Evolutionary conservation across 352 stramenopile genomes (phyloP), one percentile per base, ranked within the genome.

Genomic region (Globisporangium recalcitrans): DNA sequence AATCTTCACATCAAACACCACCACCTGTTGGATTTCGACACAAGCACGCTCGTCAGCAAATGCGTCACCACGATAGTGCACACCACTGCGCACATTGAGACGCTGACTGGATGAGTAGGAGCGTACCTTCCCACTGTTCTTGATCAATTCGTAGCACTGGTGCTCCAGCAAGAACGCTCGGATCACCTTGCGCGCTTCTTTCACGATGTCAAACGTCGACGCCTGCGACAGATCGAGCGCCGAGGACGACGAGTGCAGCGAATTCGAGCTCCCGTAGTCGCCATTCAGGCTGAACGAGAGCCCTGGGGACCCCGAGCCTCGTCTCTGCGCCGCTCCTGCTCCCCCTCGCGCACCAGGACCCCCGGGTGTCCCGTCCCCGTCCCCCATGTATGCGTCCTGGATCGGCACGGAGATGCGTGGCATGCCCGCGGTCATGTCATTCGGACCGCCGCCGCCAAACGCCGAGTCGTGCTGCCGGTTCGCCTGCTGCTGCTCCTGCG

Each of bases 1-100:
- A 77, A 99, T 99, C 71, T 97, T 98, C 51, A 97, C 96, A 74
- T 99, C 97, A 78, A 99, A 99, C 8, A 99, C 96, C 22, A 99
- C 96, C 22, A 98, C 88, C 74, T 85, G 27, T 24, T 13, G 32
- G 24, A 49, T 44, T 13, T 47, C 52, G 9, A 4, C 16, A 58
- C 44, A 47, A 36, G 14, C 47, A 16, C 24, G 44, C 26, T 3
- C 2, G 16, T 46, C 7, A 46, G 38, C 19, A 34, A 26, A 65
- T 19, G 31, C 21, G 4, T 53, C 36, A n/a, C 14, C 22, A 55
- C 14, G 48, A 24, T 31, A 46, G 22, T 10, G 22, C 22, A 46
- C 16, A 7, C 16, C 22, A 46, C 19, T n/a, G 11, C 38, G 3
- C 16, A 4, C 2, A 14, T n/a, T n/a, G n/a, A 4, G 10, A 10